Percentiles rank a stretch among this genome's conserved stretches.
These are phyloP conservation scores for Pseudoneurospora amorphoporcata DNA, from an alignment of 495 filamentous ascomycete species.

Conservation along the genomic window DNA sequence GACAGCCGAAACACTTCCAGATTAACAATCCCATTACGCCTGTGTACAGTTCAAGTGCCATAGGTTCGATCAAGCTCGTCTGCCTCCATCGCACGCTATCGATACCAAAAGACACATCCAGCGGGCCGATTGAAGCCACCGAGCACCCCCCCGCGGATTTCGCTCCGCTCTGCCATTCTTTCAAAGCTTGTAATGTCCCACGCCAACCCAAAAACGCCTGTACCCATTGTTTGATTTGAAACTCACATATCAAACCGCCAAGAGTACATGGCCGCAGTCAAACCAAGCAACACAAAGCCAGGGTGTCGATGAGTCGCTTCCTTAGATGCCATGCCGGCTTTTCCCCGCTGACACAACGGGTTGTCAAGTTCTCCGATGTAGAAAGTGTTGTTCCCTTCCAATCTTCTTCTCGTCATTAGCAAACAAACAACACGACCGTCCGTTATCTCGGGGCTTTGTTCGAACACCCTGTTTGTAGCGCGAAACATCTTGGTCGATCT, in stretches of 20 bases:
- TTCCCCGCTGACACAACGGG: background rate
- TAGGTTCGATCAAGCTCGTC: background rate
- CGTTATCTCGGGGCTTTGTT: background rate
- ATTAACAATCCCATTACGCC: background rate
- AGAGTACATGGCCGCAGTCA: background rate
- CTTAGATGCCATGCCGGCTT: background rate
- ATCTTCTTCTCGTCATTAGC: background rate
- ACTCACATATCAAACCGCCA: background rate
- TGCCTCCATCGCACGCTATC: background rate
- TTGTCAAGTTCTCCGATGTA: background rate
- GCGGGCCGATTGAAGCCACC: background rate
- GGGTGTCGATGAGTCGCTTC: background rate
- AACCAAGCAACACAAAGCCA: background rate
- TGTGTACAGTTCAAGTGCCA: background rate
- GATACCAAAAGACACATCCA: background rate
- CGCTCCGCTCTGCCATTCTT: too few relatives aligned
- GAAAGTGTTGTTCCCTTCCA: background rate
- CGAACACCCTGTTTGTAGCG: background rate
- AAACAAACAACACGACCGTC: background rate
- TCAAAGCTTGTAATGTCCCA: background rate
- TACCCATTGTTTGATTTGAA: background rate
- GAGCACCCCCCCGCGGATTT: too few relatives aligned
- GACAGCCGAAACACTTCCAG: background rate
- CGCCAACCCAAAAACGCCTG: background rate
- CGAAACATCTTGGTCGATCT: background rate